Conservation (phyloP, 495 filamentous ascomycete genomes). For the Tuber aestivum region DNA sequence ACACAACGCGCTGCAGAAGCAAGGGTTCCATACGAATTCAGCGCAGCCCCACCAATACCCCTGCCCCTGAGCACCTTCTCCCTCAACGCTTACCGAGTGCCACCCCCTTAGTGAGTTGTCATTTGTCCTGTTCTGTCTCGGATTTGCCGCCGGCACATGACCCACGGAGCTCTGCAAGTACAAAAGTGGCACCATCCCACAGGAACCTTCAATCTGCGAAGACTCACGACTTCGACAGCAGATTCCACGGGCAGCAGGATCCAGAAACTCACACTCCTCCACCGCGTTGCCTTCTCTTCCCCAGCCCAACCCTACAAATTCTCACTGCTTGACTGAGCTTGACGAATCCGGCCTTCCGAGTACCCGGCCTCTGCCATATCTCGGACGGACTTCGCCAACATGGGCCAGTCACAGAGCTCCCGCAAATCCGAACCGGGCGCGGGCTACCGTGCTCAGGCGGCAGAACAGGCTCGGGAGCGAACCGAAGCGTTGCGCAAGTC, state of each 20-base stretch:
- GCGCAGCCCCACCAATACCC: not conserved
- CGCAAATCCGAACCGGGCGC: conserved; percentile 11
- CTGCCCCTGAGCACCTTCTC: not conserved
- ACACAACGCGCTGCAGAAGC: too few relatives aligned
- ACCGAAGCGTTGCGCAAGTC: conserved; percentile 21
- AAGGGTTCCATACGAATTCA: not conserved
- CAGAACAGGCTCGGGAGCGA: conserved; percentile 1
- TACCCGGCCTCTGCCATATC: not conserved
- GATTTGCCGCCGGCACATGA: not conserved
- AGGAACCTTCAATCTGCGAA: not conserved
- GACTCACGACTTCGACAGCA: not conserved
- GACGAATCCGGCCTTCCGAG: not conserved
- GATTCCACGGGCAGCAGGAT: not conserved
- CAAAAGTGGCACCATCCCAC: not conserved
- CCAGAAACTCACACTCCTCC: not conserved
- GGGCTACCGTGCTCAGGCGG: conserved; percentile 13
- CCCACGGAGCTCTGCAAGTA: not conserved
- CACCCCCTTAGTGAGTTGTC: not conserved
- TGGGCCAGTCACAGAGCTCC: conserved; percentile 26
- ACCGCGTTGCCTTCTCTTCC: not conserved
- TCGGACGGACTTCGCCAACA: not conserved
- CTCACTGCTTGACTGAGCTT: too few relatives aligned
- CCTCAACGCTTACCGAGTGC: not conserved
- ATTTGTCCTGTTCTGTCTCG: not conserved
- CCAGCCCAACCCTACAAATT: not conserved